Percentiles rank a stretch among this genome's conserved stretches.
Evolutionary conservation across 768 basidiomycete species (phyloP).

Genomic region (Neoboletus subvelutipes): DNA sequence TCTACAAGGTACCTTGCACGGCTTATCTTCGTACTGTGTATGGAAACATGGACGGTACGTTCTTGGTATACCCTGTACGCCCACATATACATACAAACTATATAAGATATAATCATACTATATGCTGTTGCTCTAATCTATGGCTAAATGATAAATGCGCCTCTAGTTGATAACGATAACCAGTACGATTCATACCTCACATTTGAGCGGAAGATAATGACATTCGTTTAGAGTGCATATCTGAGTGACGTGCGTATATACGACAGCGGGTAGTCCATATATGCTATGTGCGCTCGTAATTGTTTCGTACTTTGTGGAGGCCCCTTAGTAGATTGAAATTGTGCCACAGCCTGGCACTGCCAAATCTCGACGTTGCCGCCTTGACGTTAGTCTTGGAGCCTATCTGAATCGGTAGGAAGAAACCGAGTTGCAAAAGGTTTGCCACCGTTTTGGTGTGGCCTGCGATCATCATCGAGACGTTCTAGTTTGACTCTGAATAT

Average conservation of each 20-base stretch:
- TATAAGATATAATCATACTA: slow-evolving; percentile 4
- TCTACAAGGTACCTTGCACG: neutral
- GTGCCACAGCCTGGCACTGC: neutral
- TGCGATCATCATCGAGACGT: neutral
- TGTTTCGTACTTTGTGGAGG: neutral
- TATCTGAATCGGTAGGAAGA: neutral
- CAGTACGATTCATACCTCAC: neutral
- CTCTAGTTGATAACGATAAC: neutral
- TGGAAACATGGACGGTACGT: neutral
- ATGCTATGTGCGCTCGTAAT: neutral
- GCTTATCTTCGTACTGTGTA: neutral
- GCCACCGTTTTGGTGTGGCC: too few species aligned
- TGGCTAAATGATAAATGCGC: neutral
- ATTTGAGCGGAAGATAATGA: neutral
- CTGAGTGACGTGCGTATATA: neutral
- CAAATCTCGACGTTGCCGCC: neutral
- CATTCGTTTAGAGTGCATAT: neutral
- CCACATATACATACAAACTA: neutral
- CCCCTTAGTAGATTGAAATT: neutral
- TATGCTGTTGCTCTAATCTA: slow-evolving; percentile 1
- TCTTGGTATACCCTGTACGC: neutral
- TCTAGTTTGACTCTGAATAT: too few species aligned
- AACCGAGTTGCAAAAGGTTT: neutral
- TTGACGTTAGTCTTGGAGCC: too few species aligned
- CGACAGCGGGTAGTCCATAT: neutral